Percentiles rank a stretch among this genome's conserved stretches.
Conservation (phyloP, 768 basidiomycete species). For the Termitomyces sp. region DNA sequence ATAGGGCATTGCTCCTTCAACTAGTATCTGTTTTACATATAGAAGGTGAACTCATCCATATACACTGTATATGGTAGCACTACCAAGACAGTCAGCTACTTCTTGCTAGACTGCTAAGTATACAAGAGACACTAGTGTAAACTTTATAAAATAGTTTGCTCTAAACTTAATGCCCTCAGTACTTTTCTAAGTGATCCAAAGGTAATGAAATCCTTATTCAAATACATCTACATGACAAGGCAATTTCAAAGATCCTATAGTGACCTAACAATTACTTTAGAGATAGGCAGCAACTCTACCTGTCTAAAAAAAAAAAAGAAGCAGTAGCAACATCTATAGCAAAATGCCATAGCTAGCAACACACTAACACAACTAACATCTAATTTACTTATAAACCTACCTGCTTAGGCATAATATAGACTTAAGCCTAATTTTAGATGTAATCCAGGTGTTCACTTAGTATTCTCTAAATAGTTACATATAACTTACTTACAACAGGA, state of each 20-base stretch:
- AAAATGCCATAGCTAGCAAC: background rate
- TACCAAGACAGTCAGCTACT: background rate
- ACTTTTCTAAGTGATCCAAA: too few species aligned
- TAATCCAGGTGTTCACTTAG: background rate
- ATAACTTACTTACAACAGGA: too few species aligned
- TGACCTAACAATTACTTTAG: too few species aligned
- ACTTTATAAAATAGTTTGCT: background rate
- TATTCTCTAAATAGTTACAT: too few species aligned
- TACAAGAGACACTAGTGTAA: background rate
- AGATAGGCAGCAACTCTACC: too few species aligned
- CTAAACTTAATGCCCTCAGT: background rate
- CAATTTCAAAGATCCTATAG: too few species aligned
- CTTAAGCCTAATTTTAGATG: background rate
- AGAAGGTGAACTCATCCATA: background rate
- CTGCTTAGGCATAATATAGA: background rate
- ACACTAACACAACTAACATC: background rate
- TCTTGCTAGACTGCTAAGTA: background rate
- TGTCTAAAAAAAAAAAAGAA: background rate
- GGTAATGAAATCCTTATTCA: too few species aligned
- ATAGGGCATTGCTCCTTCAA: too few species aligned
- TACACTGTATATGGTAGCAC: background rate
- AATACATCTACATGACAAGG: too few species aligned
- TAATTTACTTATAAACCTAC: background rate
- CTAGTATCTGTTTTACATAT: background rate
- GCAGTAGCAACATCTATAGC: background rate